These are phyloP conservation scores for Tricladium varicosporioides DNA, from an alignment of 2,329 filamentous ascomycete genomes.

Conservation along the genomic window DNA sequence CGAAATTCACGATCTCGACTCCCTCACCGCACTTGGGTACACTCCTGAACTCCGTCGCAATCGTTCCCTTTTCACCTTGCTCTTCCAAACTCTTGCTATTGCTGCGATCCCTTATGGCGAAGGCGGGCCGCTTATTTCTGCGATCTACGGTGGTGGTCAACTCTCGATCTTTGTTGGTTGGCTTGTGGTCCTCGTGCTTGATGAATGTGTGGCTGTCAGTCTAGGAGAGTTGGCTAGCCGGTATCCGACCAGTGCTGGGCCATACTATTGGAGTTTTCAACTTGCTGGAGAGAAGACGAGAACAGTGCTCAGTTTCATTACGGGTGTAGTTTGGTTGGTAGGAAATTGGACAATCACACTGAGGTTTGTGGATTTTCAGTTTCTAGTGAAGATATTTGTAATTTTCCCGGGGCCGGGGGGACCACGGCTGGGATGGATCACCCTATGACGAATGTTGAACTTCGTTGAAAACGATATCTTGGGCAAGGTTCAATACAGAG, in stretches of 20 bases:
- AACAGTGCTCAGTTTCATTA: constrained; percentile 63
- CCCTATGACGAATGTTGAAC: too few species aligned
- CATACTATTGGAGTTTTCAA: constrained; percentile 57
- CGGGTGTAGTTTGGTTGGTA: constrained; percentile 30
- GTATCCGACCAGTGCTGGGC: constrained; percentile 74
- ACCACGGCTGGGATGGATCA: too few species aligned
- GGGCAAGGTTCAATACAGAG: too few species aligned
- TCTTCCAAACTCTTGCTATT: constrained; percentile 61
- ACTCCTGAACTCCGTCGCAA: constrained; percentile 56
- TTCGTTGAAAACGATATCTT: too few species aligned
- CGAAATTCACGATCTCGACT: constrained; percentile 20
- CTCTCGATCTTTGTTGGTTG: constrained; percentile 56
- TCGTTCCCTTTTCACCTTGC: constrained; percentile 56
- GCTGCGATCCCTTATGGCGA: constrained; percentile 57
- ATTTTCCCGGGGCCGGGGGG: too few species aligned
- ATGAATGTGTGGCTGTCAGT: constrained; percentile 66
- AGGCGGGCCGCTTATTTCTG: constrained; percentile 31
- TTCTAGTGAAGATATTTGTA: too few species aligned
- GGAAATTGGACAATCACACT: constrained; percentile 81
- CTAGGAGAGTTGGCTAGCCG: constrained; percentile 74
- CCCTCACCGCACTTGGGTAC: constrained; percentile 48
- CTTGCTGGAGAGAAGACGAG: not conserved
- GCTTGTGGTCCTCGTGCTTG: constrained; percentile 51
- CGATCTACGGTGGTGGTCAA: constrained; percentile 41
- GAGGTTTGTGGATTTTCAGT: not conserved